Percentiles rank a stretch among this genome's conserved stretches.
These are phyloP conservation scores for Trichoderma reesei DNA, from an alignment of 495 filamentous ascomycete species.

Conservation along the genomic window DNA sequence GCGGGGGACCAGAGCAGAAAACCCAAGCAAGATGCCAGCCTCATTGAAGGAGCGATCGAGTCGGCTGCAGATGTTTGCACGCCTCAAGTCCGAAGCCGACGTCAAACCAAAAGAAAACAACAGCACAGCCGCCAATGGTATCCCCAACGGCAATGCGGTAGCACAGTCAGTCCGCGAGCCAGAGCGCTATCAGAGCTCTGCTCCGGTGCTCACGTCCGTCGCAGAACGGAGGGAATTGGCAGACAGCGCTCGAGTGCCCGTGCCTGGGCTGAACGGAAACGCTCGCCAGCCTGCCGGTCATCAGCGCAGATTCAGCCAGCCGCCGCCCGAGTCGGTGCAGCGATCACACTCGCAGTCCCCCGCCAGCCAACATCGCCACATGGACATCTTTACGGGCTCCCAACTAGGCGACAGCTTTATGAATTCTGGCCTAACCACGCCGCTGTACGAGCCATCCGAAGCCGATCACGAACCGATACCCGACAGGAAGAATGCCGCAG, in stretches of 20 bases:
- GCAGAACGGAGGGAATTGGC: not conserved
- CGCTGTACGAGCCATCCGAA: not conserved
- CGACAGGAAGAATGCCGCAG: not conserved
- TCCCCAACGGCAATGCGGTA: not conserved
- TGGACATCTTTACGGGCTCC: constrained; percentile 8
- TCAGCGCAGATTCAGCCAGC: not conserved
- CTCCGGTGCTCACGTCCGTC: not conserved
- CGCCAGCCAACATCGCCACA: not conserved
- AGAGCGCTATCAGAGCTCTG: constrained; percentile 5
- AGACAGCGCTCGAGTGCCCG: constrained; percentile 1
- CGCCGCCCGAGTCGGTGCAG: constrained; percentile 1
- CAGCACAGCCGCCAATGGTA: not conserved
- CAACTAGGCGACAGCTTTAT: constrained; percentile 9
- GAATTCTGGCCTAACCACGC: constrained; percentile 7
- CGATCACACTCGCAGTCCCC: constrained; percentile 3
- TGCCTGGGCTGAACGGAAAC: not conserved
- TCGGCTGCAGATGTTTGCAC: constrained; percentile 6
- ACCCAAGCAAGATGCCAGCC: not conserved
- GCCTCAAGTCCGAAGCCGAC: not conserved
- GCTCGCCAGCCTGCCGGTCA: not conserved
- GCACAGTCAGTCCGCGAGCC: not conserved
- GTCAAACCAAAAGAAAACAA: not conserved
- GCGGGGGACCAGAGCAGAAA: not conserved
- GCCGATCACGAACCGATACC: not conserved
- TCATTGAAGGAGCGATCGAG: constrained; percentile 6